Conservation (phyloP, 805 yeast genomes). For the Ascoidea asiatica region DNA sequence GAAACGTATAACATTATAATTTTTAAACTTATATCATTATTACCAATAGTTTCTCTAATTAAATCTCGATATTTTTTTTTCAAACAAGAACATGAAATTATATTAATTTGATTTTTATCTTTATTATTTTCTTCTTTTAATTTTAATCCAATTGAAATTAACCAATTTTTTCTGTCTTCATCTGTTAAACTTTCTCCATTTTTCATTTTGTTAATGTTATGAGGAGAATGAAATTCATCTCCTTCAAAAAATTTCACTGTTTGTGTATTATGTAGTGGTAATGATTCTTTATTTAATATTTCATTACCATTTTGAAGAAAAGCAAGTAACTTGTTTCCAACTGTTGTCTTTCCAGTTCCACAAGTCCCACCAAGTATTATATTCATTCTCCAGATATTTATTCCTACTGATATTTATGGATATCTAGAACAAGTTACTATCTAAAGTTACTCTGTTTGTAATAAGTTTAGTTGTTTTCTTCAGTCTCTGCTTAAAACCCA, state of each 20-base stretch:
- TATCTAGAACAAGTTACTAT: too few relatives aligned
- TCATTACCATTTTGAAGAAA: too few relatives aligned
- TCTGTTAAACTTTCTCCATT: slow-evolving; percentile 71
- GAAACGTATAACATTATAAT: slow-evolving; percentile 59
- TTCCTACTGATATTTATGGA: too few relatives aligned
- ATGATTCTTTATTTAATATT: too few relatives aligned
- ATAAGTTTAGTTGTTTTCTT: too few relatives aligned
- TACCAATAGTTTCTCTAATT: slow-evolving; percentile 26
- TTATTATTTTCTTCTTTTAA: slow-evolving; percentile 19
- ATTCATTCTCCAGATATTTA: too few relatives aligned
- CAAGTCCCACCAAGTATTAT: too few relatives aligned
- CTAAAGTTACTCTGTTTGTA: too few relatives aligned
- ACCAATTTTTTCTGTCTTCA: slow-evolving; percentile 91
- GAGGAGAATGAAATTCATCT: slow-evolving; percentile 61
- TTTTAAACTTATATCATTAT: slow-evolving; percentile 18
- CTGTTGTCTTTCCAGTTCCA: too few relatives aligned
- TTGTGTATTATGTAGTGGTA: not conserved
- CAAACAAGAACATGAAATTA: slow-evolving; percentile 79
- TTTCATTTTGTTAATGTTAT: slow-evolving; percentile 74
- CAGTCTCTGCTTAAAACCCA: too few relatives aligned
- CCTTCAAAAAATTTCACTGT: slow-evolving; percentile 55
- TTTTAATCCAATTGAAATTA: slow-evolving; percentile 31
- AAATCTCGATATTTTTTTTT: slow-evolving; percentile 60
- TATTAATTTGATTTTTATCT: slow-evolving; percentile 15
- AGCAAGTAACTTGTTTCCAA: too few relatives aligned